These are phyloP conservation scores for Penicillium steckii DNA, from an alignment of 495 filamentous ascomycete genomes.

Conservation along the genomic window DNA sequence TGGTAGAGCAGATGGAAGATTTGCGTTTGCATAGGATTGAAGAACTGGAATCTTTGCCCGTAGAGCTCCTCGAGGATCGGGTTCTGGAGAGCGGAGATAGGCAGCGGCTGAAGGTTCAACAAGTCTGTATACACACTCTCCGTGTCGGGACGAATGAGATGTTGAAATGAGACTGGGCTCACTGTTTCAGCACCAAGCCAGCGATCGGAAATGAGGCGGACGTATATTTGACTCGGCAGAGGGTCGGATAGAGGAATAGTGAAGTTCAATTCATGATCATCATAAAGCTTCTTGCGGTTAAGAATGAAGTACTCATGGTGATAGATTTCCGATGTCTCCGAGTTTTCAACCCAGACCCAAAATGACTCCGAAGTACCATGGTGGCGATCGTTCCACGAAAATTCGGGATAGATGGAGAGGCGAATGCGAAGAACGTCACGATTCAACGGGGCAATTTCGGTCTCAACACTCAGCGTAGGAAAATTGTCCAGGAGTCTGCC, in stretches of 20 bases:
- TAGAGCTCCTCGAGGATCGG: conserved; percentile 85
- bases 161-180: conserved; percentile 91
- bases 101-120: conserved; percentile 86
- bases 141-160: conserved; percentile 94
- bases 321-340: conserved; percentile 95
- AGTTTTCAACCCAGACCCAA: conserved; percentile 99
- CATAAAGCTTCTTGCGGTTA: conserved; percentile 80
- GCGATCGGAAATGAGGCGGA: conserved; percentile 88
- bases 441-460: conserved; percentile 94
- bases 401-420: conserved; percentile 82
- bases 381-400: conserved; percentile 92
- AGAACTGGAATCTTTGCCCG: conserved; percentile 82
- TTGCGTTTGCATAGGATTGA: conserved; percentile 99
- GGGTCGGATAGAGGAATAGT: conserved; percentile 95
- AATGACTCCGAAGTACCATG: conserved; percentile 94
- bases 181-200: conserved; percentile 99
- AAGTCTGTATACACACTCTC: conserved; percentile 96
- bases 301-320: conserved; percentile 97
- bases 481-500: conserved; percentile 84
- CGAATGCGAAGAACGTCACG: conserved; percentile 88
- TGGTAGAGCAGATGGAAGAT: conserved; percentile 96
- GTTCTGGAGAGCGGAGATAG: conserved; percentile 85
- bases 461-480: conserved; percentile 83
- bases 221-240: conserved; percentile 90
- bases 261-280: conserved; percentile 96